A percentile compares a stretch with the other conserved stretches of the same genome.
Evolutionary conservation across 345 rosid genomes (phyloP).

Genomic region (Diplotaxis tenuifolia): DNA sequence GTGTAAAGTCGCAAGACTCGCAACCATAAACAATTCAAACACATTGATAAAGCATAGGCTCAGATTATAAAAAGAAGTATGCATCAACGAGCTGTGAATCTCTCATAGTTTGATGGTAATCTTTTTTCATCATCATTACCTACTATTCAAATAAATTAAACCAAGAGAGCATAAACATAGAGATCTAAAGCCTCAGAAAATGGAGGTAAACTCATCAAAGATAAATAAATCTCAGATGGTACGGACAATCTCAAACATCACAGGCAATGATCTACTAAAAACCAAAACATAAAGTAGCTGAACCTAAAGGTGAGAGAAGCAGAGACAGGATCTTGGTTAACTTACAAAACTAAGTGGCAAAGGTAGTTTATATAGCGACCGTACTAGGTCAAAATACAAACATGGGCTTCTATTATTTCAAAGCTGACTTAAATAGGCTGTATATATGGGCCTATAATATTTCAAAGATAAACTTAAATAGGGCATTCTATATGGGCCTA

Average conservation of each 20-base stretch:
- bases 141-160: background rate
- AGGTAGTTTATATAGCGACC: no score
- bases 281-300: no score
- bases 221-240: conserved; percentile 49
- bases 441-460: background rate
- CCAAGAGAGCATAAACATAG: background rate
- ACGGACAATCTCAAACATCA: conserved; percentile 62
- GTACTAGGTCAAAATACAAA: background rate
- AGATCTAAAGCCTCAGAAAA: conserved; percentile 30
- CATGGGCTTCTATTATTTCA: background rate
- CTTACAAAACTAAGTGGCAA: no score
- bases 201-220: conserved; percentile 37
- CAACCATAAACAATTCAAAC: background rate
- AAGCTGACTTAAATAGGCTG: background rate
- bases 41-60: conserved; percentile 11
- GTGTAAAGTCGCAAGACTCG: background rate
- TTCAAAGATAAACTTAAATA: background rate
- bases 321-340: no score
- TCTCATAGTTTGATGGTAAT: conserved; percentile 66
- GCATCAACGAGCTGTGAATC: conserved; percentile 44
- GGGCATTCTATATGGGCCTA: no score
- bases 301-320: no score
- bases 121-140: conserved; percentile 45
- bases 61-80: conserved; percentile 30
- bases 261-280: conserved; percentile 26